Percentiles rank a stretch among this genome's conserved stretches.
Evolutionary conservation across 176 grass and related monocot species (phyloP).

Genomic region (Tillandsia fasciculata): DNA sequence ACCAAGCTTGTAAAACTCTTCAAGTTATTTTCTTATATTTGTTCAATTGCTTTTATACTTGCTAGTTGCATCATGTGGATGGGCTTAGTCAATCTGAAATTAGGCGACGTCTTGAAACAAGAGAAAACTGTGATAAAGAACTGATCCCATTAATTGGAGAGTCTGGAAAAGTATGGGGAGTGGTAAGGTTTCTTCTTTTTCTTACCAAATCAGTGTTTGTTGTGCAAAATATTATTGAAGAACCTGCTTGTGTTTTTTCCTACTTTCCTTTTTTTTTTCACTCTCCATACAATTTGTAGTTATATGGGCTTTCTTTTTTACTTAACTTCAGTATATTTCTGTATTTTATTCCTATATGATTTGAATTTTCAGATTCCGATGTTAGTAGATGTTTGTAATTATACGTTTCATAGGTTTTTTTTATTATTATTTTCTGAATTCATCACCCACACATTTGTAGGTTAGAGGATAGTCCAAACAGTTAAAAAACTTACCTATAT

Average conservation of each 20-base stretch:
- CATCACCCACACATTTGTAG: too few species aligned
- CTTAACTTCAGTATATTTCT: neutral
- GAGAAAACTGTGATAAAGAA: slow-evolving; percentile 45
- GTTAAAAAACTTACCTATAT: too few species aligned
- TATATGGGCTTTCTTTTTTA: neutral
- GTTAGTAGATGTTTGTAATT: too few species aligned
- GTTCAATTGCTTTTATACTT: slow-evolving; percentile 1
- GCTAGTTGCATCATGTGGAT: slow-evolving; percentile 85
- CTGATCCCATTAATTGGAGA: slow-evolving; percentile 52
- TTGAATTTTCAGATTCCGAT: too few species aligned
- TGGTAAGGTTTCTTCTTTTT: slow-evolving; percentile 26
- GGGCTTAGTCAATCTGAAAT: slow-evolving; percentile 64
- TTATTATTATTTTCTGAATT: too few species aligned
- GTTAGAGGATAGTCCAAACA: too few species aligned
- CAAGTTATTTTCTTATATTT: neutral
- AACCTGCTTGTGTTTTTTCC: neutral
- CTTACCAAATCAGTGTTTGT: neutral
- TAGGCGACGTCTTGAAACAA: slow-evolving; percentile 39
- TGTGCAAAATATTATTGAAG: neutral
- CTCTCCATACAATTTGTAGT: neutral
- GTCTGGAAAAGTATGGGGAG: slow-evolving; percentile 62
- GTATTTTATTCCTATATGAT: too few species aligned
- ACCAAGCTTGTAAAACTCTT: neutral
- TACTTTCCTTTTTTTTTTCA: neutral
- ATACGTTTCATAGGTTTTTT: too few species aligned